Conservation (phyloP, 129 eudicot species). For the Tagetes patula region DNA sequence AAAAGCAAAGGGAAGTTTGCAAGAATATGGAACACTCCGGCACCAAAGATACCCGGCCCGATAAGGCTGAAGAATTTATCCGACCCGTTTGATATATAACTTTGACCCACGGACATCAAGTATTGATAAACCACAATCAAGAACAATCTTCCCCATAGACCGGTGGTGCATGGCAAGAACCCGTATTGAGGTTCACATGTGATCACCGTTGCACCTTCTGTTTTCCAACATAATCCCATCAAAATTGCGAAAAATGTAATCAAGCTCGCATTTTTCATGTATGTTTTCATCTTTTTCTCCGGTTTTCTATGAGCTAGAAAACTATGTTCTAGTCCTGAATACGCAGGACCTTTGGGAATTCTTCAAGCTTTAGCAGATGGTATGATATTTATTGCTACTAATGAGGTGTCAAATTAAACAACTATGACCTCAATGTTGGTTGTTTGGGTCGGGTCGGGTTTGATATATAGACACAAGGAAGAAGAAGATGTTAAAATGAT, state of each 20-base stretch:
- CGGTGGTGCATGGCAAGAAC: slow-evolving; percentile 73
- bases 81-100: slow-evolving; percentile 51
- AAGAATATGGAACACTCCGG: slow-evolving; percentile 56
- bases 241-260: neutral
- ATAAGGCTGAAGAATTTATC: slow-evolving; percentile 46
- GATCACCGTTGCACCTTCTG: slow-evolving; percentile 30
- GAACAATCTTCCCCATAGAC: slow-evolving; percentile 52
- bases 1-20: slow-evolving; percentile 54
- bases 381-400: too few species aligned
- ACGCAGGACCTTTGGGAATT: neutral
- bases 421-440: neutral
- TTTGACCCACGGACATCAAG: slow-evolving; percentile 55
- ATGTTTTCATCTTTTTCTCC: neutral
- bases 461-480: neutral
- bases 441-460: neutral
- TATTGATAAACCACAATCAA: slow-evolving; percentile 56
- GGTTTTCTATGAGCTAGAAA: neutral
- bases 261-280: neutral
- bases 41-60: slow-evolving; percentile 72
- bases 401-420: neutral
- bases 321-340: neutral
- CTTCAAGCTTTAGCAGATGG: neutral
- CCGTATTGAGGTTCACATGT: slow-evolving; percentile 65
- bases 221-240: slow-evolving; percentile 9
- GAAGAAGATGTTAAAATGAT: neutral